Evolutionary conservation across 495 filamentous ascomycete genomes (phyloP).

Genomic region (Letharia lupina): DNA sequence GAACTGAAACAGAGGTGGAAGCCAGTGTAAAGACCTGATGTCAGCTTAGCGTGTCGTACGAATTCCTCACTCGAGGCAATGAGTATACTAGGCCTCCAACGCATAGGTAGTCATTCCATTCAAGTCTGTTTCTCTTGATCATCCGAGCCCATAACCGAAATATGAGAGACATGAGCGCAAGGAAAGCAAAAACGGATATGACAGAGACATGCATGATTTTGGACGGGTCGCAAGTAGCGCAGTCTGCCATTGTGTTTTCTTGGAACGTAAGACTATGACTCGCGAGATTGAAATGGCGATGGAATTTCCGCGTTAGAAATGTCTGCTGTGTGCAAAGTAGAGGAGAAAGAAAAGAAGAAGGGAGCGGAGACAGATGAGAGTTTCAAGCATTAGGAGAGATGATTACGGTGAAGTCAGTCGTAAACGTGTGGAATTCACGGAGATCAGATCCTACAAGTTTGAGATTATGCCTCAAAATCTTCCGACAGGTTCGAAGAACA

Average conservation of each 20-base stretch:
- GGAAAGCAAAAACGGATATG: constrained; percentile 15
- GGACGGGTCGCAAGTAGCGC: constrained; percentile 2
- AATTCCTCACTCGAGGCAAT: not conserved
- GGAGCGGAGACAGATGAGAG: not conserved
- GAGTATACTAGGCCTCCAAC: constrained; percentile 11
- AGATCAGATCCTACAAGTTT: too few relatives aligned
- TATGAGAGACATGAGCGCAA: constrained; percentile 14
- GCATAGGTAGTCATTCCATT: constrained; percentile 17
- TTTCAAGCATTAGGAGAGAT: too few relatives aligned
- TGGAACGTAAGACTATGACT: not conserved
- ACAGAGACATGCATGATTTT: constrained; percentile 13
- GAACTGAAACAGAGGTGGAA: constrained; percentile 2
- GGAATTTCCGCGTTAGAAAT: not conserved
- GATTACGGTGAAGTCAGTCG: too few relatives aligned
- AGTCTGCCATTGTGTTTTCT: not conserved
- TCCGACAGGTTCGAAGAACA: too few relatives aligned
- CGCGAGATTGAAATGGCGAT: not conserved
- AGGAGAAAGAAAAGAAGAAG: not conserved
- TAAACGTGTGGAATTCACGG: too few relatives aligned
- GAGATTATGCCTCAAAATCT: not conserved
- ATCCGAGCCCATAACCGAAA: constrained; percentile 19
- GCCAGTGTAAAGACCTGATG: constrained; percentile 10
- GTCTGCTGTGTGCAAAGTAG: not conserved
- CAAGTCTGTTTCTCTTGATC: constrained; percentile 9
- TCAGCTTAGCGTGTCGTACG: not conserved